These are phyloP conservation scores for Phaseolus coccineus DNA, from an alignment of 331 rosid genomes.

Conservation along the genomic window DNA sequence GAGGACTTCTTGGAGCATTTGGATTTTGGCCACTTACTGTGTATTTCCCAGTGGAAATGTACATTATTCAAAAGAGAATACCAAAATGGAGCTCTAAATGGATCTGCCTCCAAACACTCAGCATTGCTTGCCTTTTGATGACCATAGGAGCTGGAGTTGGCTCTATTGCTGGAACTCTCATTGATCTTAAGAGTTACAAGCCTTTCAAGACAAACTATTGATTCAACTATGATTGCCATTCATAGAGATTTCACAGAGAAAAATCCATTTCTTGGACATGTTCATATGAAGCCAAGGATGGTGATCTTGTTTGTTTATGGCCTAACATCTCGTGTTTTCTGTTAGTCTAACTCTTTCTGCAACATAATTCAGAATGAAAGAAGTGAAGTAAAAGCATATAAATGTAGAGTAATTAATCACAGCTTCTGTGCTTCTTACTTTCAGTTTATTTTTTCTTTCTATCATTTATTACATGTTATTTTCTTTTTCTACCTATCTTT, in stretches of 20 bases:
- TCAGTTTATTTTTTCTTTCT: neutral
- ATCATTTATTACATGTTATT: neutral
- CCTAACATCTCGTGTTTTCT: neutral
- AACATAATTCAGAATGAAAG: neutral
- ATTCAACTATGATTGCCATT: conserved; percentile 25
- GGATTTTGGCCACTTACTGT: conserved; percentile 88
- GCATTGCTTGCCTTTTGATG: conserved; percentile 62
- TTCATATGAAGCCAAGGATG: conserved; percentile 41
- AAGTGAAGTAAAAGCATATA: neutral
- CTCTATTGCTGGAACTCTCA: conserved; percentile 62
- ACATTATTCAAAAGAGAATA: conserved; percentile 67
- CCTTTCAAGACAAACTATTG: conserved; percentile 63
- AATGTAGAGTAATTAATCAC: neutral
- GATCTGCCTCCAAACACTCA: conserved; percentile 68
- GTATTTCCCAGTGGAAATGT: conserved; percentile 83
- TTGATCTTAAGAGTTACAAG: conserved; percentile 58
- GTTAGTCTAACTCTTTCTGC: neutral
- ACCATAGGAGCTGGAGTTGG: conserved; percentile 66
- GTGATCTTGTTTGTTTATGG: conserved; percentile 36
- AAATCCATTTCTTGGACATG: conserved; percentile 42
- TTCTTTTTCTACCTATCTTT: too few relatives aligned
- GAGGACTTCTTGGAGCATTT: conserved; percentile 78
- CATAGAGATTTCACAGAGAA: conserved; percentile 28
- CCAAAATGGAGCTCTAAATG: conserved; percentile 75
- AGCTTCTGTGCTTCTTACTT: neutral